These are phyloP conservation scores for Corylus avellana DNA, from an alignment of 306 rosid species.

Conservation along the genomic window DNA sequence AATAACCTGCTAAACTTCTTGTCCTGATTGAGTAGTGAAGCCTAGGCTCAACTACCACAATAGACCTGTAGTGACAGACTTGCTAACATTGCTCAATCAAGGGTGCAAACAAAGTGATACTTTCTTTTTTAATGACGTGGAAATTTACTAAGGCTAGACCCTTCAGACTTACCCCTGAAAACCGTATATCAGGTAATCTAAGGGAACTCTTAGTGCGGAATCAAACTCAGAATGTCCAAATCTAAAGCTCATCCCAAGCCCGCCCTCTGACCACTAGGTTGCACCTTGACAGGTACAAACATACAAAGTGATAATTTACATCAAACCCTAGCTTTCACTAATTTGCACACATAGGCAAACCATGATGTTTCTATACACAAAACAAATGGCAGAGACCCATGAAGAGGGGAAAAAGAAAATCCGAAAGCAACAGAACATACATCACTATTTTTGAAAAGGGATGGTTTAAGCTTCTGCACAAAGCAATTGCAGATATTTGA, in stretches of 20 bases:
- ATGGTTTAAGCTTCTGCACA: background rate
- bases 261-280: too few species aligned
- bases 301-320: too few species aligned
- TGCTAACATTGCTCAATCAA: background rate
- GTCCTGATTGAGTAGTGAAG: background rate
- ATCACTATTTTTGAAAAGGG: background rate
- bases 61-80: background rate
- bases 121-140: too few species aligned
- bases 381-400: background rate
- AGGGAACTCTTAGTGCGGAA: too few species aligned
- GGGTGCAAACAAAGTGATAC: too few species aligned
- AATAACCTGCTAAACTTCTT: background rate
- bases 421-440: background rate
- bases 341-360: background rate
- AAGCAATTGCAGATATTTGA: background rate
- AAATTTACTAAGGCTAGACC: too few species aligned
- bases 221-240: too few species aligned
- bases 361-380: background rate
- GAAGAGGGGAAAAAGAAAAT: background rate
- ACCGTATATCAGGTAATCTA: too few species aligned
- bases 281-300: too few species aligned
- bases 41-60: background rate
- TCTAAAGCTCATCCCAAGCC: too few species aligned
- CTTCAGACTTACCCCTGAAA: too few species aligned
- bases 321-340: too few species aligned